Evolutionary conservation across 495 filamentous ascomycete species (phyloP).

Genomic region (Penicillium canescens): DNA sequence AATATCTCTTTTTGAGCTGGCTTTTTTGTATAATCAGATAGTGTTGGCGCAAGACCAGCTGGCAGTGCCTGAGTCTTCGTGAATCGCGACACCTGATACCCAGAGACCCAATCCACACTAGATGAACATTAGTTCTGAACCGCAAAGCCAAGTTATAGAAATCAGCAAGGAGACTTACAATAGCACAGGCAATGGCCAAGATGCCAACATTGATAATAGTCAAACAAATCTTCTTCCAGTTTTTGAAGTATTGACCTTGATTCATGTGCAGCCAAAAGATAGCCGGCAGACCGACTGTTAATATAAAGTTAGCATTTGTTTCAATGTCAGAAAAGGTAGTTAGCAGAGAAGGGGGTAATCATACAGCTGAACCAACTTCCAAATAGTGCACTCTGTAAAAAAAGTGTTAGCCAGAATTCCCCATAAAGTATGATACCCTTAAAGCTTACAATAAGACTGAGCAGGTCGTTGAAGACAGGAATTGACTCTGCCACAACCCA

Average conservation of each 20-base stretch:
- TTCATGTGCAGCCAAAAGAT: slow-evolving; percentile 47
- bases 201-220: slow-evolving; percentile 34
- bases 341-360: not conserved
- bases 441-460: slow-evolving; percentile 49
- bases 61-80: slow-evolving; percentile 24
- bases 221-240: slow-evolving; percentile 28
- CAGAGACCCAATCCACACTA: slow-evolving; percentile 44
- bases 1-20: not conserved
- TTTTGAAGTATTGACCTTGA: slow-evolving; percentile 30
- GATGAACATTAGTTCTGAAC: slow-evolving; percentile 1
- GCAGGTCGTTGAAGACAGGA: slow-evolving; percentile 68
- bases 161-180: slow-evolving; percentile 26
- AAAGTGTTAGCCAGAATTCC: slow-evolving; percentile 8
- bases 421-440: not conserved
- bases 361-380: slow-evolving; percentile 45
- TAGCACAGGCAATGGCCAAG: slow-evolving; percentile 33
- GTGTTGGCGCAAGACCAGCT: slow-evolving; percentile 43
- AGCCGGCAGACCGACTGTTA: slow-evolving; percentile 35
- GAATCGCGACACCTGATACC: slow-evolving; percentile 38
- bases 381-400: slow-evolving; percentile 34
- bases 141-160: not conserved
- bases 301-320: slow-evolving; percentile 1
- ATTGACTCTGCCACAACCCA: slow-evolving; percentile 74
- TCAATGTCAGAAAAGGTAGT: not conserved
- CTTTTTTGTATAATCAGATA: slow-evolving; percentile 11